These are phyloP conservation scores for Neonectria magnoliae DNA, from an alignment of 2,329 filamentous ascomycete species.

Conservation along the genomic window DNA sequence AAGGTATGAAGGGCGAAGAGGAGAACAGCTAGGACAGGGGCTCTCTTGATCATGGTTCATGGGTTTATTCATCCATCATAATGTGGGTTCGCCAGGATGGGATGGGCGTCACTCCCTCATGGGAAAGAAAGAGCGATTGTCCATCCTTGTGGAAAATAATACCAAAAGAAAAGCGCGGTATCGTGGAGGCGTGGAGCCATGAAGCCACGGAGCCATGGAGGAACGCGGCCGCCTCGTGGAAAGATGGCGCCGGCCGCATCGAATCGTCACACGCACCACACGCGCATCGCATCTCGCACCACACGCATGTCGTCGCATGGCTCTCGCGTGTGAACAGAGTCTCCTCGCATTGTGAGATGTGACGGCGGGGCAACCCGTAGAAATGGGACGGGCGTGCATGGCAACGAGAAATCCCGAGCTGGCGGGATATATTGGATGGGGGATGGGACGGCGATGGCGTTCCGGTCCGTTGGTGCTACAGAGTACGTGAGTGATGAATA, in stretches of 20 bases:
- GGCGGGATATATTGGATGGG: constrained; percentile 9
- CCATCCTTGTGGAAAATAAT: constrained; percentile 5
- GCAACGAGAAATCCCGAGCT: constrained; percentile 26
- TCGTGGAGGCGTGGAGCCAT: background rate
- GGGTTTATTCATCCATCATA: constrained; percentile 10
- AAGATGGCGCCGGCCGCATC: constrained; percentile 14
- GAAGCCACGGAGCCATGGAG: no score
- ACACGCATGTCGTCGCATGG: constrained; percentile 12
- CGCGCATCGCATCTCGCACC: constrained; percentile 26
- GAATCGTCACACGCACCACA: constrained; percentile 24
- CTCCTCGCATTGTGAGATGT: constrained; percentile 30
- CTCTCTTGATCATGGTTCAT: constrained; percentile 18
- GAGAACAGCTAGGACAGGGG: constrained; percentile 7
- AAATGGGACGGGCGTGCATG: background rate
- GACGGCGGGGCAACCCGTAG: constrained; percentile 29
- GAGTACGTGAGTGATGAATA: no score
- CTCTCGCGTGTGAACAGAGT: constrained; percentile 10
- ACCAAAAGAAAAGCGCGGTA: no score
- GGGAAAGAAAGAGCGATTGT: background rate
- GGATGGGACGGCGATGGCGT: background rate
- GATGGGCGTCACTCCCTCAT: constrained; percentile 4
- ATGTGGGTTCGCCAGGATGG: constrained; percentile 18
- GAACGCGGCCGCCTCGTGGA: constrained; percentile 8
- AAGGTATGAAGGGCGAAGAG: background rate
- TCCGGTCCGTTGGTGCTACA: no score